These are phyloP conservation scores for Entomortierella lignicola DNA, from an alignment of 192 early-diverging fungal genomes.

Conservation along the genomic window DNA sequence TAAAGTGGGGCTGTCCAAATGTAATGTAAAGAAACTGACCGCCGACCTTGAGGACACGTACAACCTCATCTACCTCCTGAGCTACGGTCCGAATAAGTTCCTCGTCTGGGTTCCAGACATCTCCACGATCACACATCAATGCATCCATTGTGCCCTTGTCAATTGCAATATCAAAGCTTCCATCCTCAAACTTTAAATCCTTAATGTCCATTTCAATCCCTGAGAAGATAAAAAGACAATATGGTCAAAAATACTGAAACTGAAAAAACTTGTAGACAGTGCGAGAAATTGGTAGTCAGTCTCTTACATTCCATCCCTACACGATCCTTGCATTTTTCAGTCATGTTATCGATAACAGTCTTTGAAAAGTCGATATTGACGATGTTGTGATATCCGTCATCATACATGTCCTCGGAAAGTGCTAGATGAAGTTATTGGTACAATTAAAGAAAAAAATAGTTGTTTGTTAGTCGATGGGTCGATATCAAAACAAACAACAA, in stretches of 20 bases:
- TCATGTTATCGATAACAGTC: constrained; percentile 85
- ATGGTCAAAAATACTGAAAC: neutral
- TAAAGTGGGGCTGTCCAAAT: constrained; percentile 93
- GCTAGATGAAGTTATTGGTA: constrained; percentile 41
- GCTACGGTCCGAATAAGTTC: constrained; percentile 75
- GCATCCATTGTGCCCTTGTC: constrained; percentile 96
- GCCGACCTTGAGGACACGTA: constrained; percentile 76
- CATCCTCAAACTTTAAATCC: constrained; percentile 69
- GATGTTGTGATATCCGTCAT: constrained; percentile 78
- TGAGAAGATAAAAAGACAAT: constrained; percentile 10
- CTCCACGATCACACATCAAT: constrained; percentile 85
- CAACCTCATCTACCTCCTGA: constrained; percentile 81
- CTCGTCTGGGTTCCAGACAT: constrained; percentile 87
- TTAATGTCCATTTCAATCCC: constrained; percentile 84
- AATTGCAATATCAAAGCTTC: constrained; percentile 78
- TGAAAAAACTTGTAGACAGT: no score
- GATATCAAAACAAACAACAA: no score
- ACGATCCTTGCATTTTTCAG: constrained; percentile 57
- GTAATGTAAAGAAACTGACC: constrained; percentile 91
- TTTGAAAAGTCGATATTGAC: constrained; percentile 86
- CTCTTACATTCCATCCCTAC: constrained; percentile 66
- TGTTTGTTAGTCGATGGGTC: neutral
- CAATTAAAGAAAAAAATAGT: neutral
- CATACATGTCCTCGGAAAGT: constrained; percentile 82
- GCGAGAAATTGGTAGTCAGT: no score